Evolutionary conservation across 208 protist species (phyloP), one percentile per base, ranked within the genome.

Genomic region (Balamuthia mandrillaris): DNA sequence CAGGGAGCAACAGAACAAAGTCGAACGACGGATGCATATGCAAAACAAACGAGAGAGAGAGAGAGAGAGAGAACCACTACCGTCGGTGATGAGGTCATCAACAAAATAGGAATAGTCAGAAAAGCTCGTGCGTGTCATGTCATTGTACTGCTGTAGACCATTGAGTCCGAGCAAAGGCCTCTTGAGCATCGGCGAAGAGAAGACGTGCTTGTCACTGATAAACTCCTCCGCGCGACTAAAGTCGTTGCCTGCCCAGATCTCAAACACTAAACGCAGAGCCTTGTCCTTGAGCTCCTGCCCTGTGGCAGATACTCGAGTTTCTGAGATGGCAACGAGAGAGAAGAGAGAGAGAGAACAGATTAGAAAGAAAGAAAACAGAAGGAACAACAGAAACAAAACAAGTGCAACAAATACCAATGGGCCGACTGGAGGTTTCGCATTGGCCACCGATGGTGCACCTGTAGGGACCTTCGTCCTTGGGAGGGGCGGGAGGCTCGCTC

Each of bases 161-260:
- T 78, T 49, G 31, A 42, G 29, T 14, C 68, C 68, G 27, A 78
- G 45, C 4, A 78, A 49, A 2, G 68, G 68, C 2, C 68, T 42
- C 5, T 24, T 27, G 45, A 78, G 29, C 18, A 41, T 14, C 10
- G 68, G 58, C 2, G 68, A 78, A 35, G 68, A 60, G 45, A 78
- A 31, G 10, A 78, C 68, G 29, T 78, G 68, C 2, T 42, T 60
- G 27, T 42, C 18, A n/a, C 68, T 78, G 29, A 78, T 21, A 33
- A 78, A 78, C 21, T 78, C 45, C 18, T 78, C 45, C 27, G 42
- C 42, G 29, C 58, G 52, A 21, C 21, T 29, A n/a, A 78, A 58
- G 45, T 78, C 68, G 27, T 78, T 78, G n/a, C 68, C 68, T 12
- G 68, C 68, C 68, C 68, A 78, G 31, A 58, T 49, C 45, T 78